Evolutionary conservation across 169 alveolate species (phyloP).

Genomic region (Miamiensis avidus): DNA sequence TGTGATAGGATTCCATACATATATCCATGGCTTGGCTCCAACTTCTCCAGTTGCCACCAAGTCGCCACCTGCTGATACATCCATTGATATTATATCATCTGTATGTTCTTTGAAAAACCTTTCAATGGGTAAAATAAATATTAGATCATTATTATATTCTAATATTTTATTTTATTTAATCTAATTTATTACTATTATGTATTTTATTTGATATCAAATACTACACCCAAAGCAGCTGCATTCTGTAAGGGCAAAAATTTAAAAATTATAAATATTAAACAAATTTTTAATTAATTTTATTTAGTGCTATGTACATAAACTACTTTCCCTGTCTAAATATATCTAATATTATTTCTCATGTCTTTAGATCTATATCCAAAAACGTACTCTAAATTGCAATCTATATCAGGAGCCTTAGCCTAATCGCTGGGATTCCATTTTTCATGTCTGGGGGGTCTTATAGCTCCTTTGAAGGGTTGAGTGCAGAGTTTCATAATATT

Average conservation of each 20-base stretch:
- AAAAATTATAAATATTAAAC: too few species aligned
- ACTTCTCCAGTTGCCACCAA: slow-evolving; percentile 84
- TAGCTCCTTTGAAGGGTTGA: neutral
- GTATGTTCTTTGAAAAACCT: slow-evolving; percentile 69
- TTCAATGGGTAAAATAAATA: too few species aligned
- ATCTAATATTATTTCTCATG: slow-evolving; percentile 58
- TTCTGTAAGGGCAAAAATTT: slow-evolving; percentile 23
- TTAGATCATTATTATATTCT: too few species aligned
- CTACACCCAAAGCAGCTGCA: slow-evolving; percentile 64
- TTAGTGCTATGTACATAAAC: slow-evolving; percentile 19
- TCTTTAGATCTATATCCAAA: slow-evolving; percentile 71
- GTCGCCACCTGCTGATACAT: slow-evolving; percentile 55
- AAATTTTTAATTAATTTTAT: too few species aligned
- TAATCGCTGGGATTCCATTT: neutral
- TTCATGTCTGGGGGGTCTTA: neutral
- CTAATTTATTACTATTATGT: slow-evolving; percentile 31
- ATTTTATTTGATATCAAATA: slow-evolving; percentile 45
- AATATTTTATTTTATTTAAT: too few species aligned
- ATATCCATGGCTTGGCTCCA: slow-evolving; percentile 63
- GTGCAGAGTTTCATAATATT: neutral
- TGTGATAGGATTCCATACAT: slow-evolving; percentile 70
- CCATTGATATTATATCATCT: slow-evolving; percentile 78
- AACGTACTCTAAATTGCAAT: slow-evolving; percentile 54
- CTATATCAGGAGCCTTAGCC: slow-evolving; percentile 49
- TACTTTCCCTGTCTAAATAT: slow-evolving; percentile 40